Conservation (phyloP, 2,329 filamentous ascomycete genomes). For the Claviceps digitariae region DNA sequence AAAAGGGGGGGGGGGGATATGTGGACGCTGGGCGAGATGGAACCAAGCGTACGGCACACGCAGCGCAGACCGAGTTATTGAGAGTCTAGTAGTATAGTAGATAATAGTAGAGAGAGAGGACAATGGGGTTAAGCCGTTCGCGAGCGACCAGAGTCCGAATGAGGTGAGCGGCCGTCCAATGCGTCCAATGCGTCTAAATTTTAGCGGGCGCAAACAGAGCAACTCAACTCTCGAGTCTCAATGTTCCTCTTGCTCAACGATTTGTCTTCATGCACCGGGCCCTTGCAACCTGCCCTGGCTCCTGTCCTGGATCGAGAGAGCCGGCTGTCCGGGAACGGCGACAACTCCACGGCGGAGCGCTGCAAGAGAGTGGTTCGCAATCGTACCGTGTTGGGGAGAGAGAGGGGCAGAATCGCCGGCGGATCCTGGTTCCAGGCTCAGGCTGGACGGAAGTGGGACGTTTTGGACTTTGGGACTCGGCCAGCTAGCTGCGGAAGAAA, state of each 20-base stretch:
- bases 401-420: constrained; percentile 2
- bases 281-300: not conserved
- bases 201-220: not conserved
- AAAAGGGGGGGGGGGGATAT: no score
- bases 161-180: not conserved
- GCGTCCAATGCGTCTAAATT: not conserved
- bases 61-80: not conserved
- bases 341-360: constrained; percentile 2
- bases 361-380: not conserved
- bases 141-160: not conserved
- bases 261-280: not conserved
- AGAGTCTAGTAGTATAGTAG: not conserved
- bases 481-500: not conserved
- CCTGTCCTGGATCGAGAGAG: not conserved
- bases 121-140: not conserved
- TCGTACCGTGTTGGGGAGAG: not conserved
- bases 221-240: not conserved
- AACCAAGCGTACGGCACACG: not conserved
- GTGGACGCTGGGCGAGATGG: not conserved
- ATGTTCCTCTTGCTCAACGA: not conserved
- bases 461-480: not conserved
- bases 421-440: constrained; percentile 2
- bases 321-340: constrained; percentile 6
- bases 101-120: not conserved
- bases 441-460: constrained; percentile 5